phyloP scores from a whole-genome alignment of 768 basidiomycete genomes.

The Terana coerulea region DNA sequence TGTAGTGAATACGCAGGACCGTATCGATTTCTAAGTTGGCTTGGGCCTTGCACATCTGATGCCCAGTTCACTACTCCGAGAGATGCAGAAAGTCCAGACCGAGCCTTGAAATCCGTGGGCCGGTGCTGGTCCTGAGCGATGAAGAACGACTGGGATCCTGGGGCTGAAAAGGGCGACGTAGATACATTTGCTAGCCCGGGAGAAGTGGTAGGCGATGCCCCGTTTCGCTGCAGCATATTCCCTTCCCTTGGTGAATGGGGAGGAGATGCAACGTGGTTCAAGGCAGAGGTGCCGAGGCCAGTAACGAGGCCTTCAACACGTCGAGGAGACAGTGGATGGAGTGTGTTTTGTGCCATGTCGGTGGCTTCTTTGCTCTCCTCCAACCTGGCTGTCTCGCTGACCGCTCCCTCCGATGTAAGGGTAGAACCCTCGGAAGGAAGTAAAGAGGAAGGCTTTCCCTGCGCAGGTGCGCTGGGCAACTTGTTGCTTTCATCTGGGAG shows the following conservation, averaged over 20 bases:
- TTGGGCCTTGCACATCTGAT: slow-evolving; percentile 18
- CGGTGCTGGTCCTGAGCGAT: slow-evolving; percentile 31
- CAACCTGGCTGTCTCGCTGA: slow-evolving; percentile 13
- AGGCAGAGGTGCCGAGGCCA: neutral
- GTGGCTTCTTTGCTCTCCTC: slow-evolving; percentile 5
- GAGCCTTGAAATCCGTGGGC: slow-evolving; percentile 32
- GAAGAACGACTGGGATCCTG: slow-evolving; percentile 59
- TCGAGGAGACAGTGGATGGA: too few relatives aligned
- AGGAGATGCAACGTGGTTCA: neutral
- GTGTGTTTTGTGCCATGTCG: too few relatives aligned
- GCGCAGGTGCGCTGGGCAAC: slow-evolving; percentile 43
- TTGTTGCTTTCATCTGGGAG: slow-evolving; percentile 57
- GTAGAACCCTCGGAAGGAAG: slow-evolving; percentile 11
- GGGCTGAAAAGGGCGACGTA: slow-evolving; percentile 75
- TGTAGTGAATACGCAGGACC: slow-evolving; percentile 11
- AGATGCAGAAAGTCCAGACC: slow-evolving; percentile 58
- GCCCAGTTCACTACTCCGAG: slow-evolving; percentile 54
- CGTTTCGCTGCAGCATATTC: slow-evolving; percentile 25
- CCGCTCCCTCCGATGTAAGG: slow-evolving; percentile 5
- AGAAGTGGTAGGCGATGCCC: slow-evolving; percentile 58
- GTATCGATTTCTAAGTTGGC: slow-evolving; percentile 4
- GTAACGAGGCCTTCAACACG: neutral
- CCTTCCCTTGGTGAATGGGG: neutral
- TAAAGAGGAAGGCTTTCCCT: slow-evolving; percentile 19
- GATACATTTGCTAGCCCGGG: slow-evolving; percentile 43